Evolutionary conservation across 1,139 yeast genomes (phyloP).

Genomic region (Protomyces gravidus): DNA sequence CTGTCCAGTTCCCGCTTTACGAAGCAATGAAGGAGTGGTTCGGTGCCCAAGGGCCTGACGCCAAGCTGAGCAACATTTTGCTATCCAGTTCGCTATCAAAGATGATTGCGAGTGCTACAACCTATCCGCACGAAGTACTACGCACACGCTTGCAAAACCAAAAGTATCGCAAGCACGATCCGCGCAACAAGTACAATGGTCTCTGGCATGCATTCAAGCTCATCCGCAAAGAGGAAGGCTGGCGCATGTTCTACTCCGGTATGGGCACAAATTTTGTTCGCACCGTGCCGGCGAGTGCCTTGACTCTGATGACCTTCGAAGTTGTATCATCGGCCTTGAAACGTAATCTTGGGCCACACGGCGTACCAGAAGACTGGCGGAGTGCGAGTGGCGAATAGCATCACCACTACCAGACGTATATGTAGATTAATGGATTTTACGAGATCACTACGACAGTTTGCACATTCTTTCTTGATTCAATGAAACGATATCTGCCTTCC

Average conservation of each 20-base stretch:
- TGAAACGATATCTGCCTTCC: too few relatives aligned
- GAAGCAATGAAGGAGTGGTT: constrained; percentile 60
- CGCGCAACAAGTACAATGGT: constrained; percentile 40
- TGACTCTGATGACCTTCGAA: constrained; percentile 90
- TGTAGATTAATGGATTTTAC: too few relatives aligned
- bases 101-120: constrained; percentile 80
- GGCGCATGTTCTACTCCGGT: constrained; percentile 84
- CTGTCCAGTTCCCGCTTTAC: constrained; percentile 95
- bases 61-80: constrained; percentile 49
- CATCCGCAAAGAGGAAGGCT: constrained; percentile 67
- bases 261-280: constrained; percentile 78
- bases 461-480: too few relatives aligned
- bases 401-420: too few relatives aligned
- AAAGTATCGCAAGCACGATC: constrained; percentile 31
- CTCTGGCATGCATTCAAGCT: constrained; percentile 49
- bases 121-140: constrained; percentile 94
- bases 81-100: constrained; percentile 77
- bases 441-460: too few relatives aligned
- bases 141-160: constrained; percentile 82
- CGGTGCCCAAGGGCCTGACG: constrained; percentile 36
- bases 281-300: constrained; percentile 93
- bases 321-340: constrained; percentile 57
- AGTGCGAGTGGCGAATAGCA: neutral
- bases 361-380: neutral
- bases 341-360: neutral